Percentiles rank a stretch among this genome's conserved stretches.
Evolutionary conservation across 345 rosid genomes (phyloP).

Genomic region (Populus deltoides): DNA sequence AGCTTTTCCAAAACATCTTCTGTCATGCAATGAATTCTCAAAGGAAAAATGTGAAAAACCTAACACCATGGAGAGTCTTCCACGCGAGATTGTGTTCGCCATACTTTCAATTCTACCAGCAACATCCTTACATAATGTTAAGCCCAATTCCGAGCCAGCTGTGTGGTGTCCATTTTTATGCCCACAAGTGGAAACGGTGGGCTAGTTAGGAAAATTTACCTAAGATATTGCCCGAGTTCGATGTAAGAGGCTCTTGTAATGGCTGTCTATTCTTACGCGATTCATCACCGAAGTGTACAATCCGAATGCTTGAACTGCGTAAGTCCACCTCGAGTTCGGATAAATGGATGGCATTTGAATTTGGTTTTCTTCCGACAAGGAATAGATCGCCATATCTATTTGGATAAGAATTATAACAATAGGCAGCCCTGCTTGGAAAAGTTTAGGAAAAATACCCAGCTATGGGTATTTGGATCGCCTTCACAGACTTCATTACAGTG

Average conservation of each 20-base stretch:
- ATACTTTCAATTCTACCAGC: conserved; percentile 34
- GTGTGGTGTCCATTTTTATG: conserved; percentile 42
- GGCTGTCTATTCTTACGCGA: conserved; percentile 60
- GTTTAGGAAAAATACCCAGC: conserved; percentile 54
- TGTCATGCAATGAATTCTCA: no score
- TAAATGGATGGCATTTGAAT: conserved; percentile 37
- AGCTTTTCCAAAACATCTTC: no score
- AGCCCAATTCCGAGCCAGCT: conserved; percentile 55
- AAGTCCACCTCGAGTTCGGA: conserved; percentile 15
- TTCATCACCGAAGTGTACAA: conserved; percentile 45
- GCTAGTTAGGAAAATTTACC: conserved; percentile 41
- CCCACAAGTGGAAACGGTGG: conserved; percentile 8
- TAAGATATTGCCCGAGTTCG: conserved; percentile 49
- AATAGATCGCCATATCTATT: no score
- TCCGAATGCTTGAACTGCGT: conserved; percentile 35
- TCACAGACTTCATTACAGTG: conserved; percentile 46
- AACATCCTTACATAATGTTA: background rate
- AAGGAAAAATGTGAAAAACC: no score
- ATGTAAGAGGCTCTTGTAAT: conserved; percentile 51
- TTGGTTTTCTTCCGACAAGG: conserved; percentile 31
- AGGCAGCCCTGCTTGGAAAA: conserved; percentile 47
- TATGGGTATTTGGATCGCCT: conserved; percentile 47
- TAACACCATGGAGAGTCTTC: conserved; percentile 3
- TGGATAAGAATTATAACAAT: conserved; percentile 20
- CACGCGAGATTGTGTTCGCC: conserved; percentile 22